Evolutionary conservation across 768 basidiomycete species (phyloP), one percentile per base, ranked within the genome.

Genomic region (Leccinellum luteum): DNA sequence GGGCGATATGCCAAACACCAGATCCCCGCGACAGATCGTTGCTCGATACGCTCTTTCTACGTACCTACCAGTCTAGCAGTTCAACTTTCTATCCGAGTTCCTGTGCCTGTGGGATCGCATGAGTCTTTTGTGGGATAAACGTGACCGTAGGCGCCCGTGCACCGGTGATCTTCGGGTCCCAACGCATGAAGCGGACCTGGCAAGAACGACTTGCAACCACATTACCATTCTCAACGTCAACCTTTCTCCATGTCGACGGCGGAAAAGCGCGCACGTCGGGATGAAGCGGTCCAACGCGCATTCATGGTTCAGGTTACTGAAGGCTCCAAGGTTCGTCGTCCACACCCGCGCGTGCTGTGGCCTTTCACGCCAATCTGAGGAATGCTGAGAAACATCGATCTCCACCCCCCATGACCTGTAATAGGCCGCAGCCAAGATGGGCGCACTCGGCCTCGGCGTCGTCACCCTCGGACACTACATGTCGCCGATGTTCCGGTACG

Each of bases 401-500:
- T 21, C 35, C 35, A 38, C 35, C 35, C 49, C 35, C 49, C n/a
- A 12, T 27, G 12, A 13, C 30, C 7, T 19, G 4, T 12, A 34
- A 38, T 21, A 89, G 83, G 85, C 85, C 56, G 85, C 81, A 56
- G 70, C 76, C 53, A 75, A 79, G 66, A 76, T 76, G 54, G 81
- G 80, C 14, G 78, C 75, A 38, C 61, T 87, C 47, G 85, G 89
- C 4, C 59, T 84, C 32, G 86, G 86, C n/a, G 66, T 84, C 27
- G 79, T 83, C 10, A 77, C 83, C 45, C 73, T 92, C 48, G 83
- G 76, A 14, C 87, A 92, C 64, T 80, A 84, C 67, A 74, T 78
- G n/a, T 92, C 85, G 85, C 88, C 89, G 31, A 63, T 76, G 31
- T 91, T 92, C 71, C 79, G 85, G 89, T 89, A 58, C 63, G 78